Conservation (phyloP, 2,329 filamentous ascomycete species). For the Torrubiella hemipterigena region DNA sequence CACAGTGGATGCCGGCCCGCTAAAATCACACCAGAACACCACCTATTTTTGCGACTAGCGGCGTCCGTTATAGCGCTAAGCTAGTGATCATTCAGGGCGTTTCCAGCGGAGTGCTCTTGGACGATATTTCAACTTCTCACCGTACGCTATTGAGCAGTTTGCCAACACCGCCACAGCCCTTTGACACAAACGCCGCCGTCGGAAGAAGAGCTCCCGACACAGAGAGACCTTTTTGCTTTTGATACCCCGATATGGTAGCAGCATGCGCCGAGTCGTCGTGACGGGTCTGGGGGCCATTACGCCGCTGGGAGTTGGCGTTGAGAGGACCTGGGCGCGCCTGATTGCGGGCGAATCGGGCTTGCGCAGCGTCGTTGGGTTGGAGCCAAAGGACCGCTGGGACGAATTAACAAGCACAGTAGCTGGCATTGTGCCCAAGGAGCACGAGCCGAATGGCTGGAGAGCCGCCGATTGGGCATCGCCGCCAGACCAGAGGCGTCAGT, state of each 20-base stretch:
- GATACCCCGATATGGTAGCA: constrained; percentile 24
- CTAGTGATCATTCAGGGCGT: no score
- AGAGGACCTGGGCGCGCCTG: constrained; percentile 69
- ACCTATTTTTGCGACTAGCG: no score
- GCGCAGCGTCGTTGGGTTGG: constrained; percentile 53
- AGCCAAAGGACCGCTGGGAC: constrained; percentile 46
- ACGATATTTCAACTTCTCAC: no score
- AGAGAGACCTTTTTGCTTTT: no score
- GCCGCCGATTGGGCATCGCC: constrained; percentile 40
- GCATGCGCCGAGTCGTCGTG: constrained; percentile 65
- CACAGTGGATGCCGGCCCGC: no score
- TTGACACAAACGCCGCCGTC: no score
- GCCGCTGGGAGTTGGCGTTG: constrained; percentile 70
- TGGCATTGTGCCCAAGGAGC: constrained; percentile 56
- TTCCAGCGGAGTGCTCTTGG: no score
- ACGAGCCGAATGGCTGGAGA: constrained; percentile 33
- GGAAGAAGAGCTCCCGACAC: no score
- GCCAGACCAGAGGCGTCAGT: constrained; percentile 62
- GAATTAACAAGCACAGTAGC: constrained; percentile 76
- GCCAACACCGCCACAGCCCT: no score
- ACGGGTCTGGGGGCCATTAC: constrained; percentile 75
- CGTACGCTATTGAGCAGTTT: no score
- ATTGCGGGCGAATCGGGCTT: constrained; percentile 73
- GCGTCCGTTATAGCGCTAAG: no score
- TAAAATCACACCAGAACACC: no score